Conservation (phyloP, 305 asterid genomes). For the Solanum hybrid region DNA sequence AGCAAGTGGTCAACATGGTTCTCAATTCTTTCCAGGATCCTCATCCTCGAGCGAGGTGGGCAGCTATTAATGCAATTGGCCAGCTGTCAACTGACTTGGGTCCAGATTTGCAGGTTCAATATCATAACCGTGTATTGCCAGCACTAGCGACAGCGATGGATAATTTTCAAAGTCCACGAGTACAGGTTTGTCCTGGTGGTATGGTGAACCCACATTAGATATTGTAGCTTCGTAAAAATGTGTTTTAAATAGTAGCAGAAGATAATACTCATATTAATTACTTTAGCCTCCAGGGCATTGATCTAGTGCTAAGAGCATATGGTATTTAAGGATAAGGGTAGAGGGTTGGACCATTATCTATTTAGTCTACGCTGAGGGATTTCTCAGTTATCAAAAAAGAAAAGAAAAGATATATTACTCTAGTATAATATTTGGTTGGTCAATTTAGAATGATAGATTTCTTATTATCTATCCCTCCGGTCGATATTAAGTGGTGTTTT, state of each 20-base stretch:
- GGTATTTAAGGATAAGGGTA: not conserved
- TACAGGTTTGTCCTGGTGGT: constrained; percentile 13
- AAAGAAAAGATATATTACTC: not conserved
- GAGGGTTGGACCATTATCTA: not conserved
- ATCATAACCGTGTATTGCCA: constrained; percentile 14
- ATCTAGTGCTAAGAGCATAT: not conserved
- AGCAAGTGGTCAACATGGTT: constrained; percentile 21
- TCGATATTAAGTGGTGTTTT: not conserved
- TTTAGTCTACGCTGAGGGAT: not conserved
- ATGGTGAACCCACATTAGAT: not conserved
- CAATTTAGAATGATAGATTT: not conserved
- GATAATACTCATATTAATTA: not conserved
- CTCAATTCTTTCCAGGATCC: constrained; percentile 19
- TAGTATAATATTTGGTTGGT: not conserved
- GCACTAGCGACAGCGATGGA: constrained; percentile 20
- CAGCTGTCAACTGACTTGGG: constrained; percentile 24
- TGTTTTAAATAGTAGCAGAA: not conserved
- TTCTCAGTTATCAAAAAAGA: not conserved
- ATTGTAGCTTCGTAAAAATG: not conserved
- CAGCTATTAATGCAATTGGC: constrained; percentile 24
- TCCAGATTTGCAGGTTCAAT: constrained; percentile 17
- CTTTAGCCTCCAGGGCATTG: not conserved
- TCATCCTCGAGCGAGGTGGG: constrained; percentile 22
- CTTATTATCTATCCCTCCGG: not conserved
- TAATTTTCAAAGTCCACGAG: constrained; percentile 18